Base-by-base conservation (phyloP, 2,329 filamentous ascomycete species). In the Bretziella fagacearum region DNA sequence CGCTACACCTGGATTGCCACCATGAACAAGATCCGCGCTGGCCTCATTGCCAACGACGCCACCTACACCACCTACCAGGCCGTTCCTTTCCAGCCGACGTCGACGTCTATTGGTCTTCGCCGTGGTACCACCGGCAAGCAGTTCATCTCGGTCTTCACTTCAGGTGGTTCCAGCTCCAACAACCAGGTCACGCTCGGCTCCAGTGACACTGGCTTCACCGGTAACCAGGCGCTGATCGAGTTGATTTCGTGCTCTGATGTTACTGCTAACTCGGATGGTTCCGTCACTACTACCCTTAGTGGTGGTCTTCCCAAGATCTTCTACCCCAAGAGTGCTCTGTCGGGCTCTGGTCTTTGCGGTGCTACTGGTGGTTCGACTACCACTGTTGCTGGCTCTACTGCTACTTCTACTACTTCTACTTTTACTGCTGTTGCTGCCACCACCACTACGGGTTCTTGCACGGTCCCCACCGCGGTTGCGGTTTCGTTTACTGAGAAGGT, bases 401-500 rank as follows among this genome's bases (percentile, higher is more conserved):
- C 41, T 7, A 43, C 36, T 17, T 10, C 36, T 15, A 49, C 48
- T 13, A 15, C 26, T 4, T 27, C 40, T 15, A 33, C 30, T 13
- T 4, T 17, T 3, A 17, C 40, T 43, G 26, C 26, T 30, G 20
- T 15, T 43, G 8, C 23, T n/a, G 3, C 44, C 6, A 43, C 44
- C 11, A 23, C 32, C 4, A 26, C 42, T 47, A 18, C 47, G 2
- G 25, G 29, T 22, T 11, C 43, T n/a, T 65, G 59, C 62, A 53
- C 54, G 45, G 55, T 54, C 26, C 56, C 51, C 10, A 55, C 51
- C 29, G 65, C 51, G 50, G 63, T 61, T 54, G 62, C 55, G 53
- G 69, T 60, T 53, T 65, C 60, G 54, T 68, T 62, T 58, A 62
- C 61, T 55, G 61, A 59, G 59, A 61, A 42, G 55, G 66, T 56